phyloP scores from a whole-genome alignment of 1,284 basidiomycete genomes.

The Boletus semigastroideus region DNA sequence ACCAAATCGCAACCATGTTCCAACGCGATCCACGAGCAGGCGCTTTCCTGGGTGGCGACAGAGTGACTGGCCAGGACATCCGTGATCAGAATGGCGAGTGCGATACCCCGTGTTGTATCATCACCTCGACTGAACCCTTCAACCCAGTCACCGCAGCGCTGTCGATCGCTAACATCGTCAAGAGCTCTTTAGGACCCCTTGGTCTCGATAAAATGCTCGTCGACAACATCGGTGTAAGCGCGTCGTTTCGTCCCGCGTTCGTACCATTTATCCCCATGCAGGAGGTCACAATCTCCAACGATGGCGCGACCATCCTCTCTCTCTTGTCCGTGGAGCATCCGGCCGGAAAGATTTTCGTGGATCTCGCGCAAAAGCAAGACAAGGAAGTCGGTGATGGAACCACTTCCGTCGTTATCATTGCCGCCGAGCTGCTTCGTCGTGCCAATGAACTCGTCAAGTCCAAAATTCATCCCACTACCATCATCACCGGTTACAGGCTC shows the following conservation, averaged over 20 bases:
- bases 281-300: constrained; percentile 99
- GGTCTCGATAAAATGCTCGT: constrained; percentile 98
- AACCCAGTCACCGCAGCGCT: constrained; percentile 87
- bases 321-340: constrained; percentile 93
- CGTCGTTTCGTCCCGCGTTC: background rate
- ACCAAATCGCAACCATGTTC: constrained; percentile 51
- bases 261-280: constrained; percentile 32
- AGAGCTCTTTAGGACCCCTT: constrained; percentile 94
- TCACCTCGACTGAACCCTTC: constrained; percentile 2
- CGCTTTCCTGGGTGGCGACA: constrained; percentile 91
- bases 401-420: constrained; percentile 97
- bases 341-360: constrained; percentile 94
- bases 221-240: constrained; percentile 91
- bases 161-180: constrained; percentile 96
- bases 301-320: constrained; percentile 96
- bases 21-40: constrained; percentile 86
- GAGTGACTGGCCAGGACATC: constrained; percentile 93
- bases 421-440: constrained; percentile 91
- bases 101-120: background rate
- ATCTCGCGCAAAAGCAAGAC: constrained; percentile 98
- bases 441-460: constrained; percentile 98
- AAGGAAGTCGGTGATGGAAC: constrained; percentile 99
- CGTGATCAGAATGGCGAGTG: constrained; percentile 90
- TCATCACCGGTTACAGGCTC: constrained; percentile 97
- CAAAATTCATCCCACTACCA: constrained; percentile 98